Evolutionary conservation across 2,329 filamentous ascomycete genomes (phyloP), one percentile per base, ranked within the genome.

Genomic region (Trichoderma aggressivum): DNA sequence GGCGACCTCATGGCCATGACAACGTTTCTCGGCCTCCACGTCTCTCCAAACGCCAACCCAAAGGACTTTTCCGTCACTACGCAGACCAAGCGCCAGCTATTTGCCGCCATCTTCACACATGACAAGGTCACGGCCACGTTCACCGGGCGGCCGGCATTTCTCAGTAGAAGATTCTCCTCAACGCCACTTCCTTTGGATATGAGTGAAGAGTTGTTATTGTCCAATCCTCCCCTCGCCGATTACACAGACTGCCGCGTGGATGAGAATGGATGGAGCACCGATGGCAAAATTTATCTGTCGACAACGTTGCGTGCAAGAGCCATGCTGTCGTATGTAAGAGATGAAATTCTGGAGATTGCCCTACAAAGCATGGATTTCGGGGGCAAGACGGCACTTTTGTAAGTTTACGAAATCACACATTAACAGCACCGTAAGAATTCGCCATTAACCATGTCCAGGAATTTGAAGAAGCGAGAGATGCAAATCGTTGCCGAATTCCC

Each of bases 151-250:
- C 72, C 72, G 3, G 26, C 70, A 3, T 70, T 73, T n/a, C 64
- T 73, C 6, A 65, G 64, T 12, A 65, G 63, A 28, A 39, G 70
- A 1, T 72, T 72, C 18, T 55, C 69, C 0, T 73, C 72, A 12
- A 73, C 72, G 21, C 70, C 70, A 6, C 58, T 73, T 14, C 72
- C 72, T 16, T 70, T 73, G 6, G 72, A 73, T 12, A n/a, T 73
- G 21, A 59, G 47, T 18, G 72, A 73, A 26, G 64, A 72, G 12
- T 14, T 71, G 2, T 6, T 72, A n/a, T 1, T 73, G 18, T 56
- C 62, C 3, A 18, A 36, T 1, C 21, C 39, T 5, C 50, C 53
- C 7, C 18, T 43, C 1, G 26, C 43, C 7, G 14, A 50, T 5
- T 56, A 16, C 63, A 30, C 10, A 1, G 70, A 72, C 14, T 62